Evolutionary conservation across 192 early-diverging fungal genomes (phyloP), one percentile per base, ranked within the genome.

Genomic region (Geranomyces michiganensis): DNA sequence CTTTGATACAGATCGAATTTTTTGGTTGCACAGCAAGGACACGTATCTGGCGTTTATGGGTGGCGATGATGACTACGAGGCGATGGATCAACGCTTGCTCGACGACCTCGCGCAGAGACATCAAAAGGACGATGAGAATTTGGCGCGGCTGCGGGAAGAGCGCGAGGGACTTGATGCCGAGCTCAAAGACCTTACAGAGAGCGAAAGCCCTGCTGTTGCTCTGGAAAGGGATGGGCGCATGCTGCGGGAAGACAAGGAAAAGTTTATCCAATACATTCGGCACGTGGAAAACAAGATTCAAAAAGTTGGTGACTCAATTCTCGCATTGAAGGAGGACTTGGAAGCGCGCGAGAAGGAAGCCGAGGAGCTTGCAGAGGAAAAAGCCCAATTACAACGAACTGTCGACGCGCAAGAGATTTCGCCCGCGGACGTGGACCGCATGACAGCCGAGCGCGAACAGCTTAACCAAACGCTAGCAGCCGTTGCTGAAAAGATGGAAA

Each of bases 331-430:
- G n/a, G 72, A 84, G 47, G 79, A 79, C 47, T 60, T 77, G 22
- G 69, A 66, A 10, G 22, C 29, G 0, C 46, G 19, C 64, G 82
- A 79, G 51, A 51, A 67, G 49, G 77, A 84, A 51, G 74, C 85
- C 9, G 78, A 59, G 30, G 63, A 82, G 48, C 72, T 89, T 36
- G 76, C 82, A 33, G 73, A 69, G 41, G 89, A 90, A 56, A 86
- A 84, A 69, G 75, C 58, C 1, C 74, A 80, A 51, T 78, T 91
- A 43, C 84, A 88, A 65, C 49, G 68, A n/a, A 80, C 82, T 13
- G 91, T 93, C 12, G 91, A 93, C 60, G 74, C 77, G 58, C 92
- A 93, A 75, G 88, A 90, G 71, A 88, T 93, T 36, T 88, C 86
- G 29, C 87, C 90, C 43, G 87, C 88, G 31, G 92, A 93, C 77